Evolutionary conservation across 768 basidiomycete species (phyloP), one percentile per base, ranked within the genome.

Genomic region (Leccinum rimulosum): DNA sequence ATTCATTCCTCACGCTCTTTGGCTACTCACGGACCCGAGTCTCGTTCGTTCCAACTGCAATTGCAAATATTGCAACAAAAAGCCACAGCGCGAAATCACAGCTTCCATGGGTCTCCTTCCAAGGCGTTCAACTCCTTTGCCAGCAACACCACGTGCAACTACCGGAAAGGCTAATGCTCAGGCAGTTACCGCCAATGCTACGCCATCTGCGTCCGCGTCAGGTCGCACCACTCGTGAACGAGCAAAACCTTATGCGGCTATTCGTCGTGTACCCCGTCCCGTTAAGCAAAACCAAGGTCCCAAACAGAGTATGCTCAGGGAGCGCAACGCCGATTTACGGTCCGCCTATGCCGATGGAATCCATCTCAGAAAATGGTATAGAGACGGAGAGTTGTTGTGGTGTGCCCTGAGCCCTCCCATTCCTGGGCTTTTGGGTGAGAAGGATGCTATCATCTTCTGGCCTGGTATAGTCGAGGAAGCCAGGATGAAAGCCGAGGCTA

Each of bases 1-100:
- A 68, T 92, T 94, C 69, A 82, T 88, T 50, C 91, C 91, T 4
- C 93, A 95, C 65, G 89, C 89, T 3, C 77, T 85, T 58, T 94
- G 91, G 91, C 81, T 94, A 10, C 77, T 86, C 70, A 76, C 76
- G 7, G 86, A 89, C 59, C 66, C 75, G 1, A 76, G 75, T 2
- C 67, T 80, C 59, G 70, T 80, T 60, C 78, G 78, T 49, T 66
- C 70, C 3, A 80, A 80, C 47, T 93, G 91, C 66, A 73, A 74
- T 33, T 93, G 91, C 76, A 91, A 91, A 68, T 93, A 93, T 64
- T 93, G 90, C 68, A 74, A 82, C 45, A 87, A 86, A 65, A 79
- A 83, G 61, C 75, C 85, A 0, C 91, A 93, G 70, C 82, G 80
- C 40, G 83, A 86, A 65, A 87, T 93, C 58, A 88, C 87, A 2